phyloP scores from a whole-genome alignment of 2,329 filamentous ascomycete species.

The Lasiodiplodia gonubiensis region DNA sequence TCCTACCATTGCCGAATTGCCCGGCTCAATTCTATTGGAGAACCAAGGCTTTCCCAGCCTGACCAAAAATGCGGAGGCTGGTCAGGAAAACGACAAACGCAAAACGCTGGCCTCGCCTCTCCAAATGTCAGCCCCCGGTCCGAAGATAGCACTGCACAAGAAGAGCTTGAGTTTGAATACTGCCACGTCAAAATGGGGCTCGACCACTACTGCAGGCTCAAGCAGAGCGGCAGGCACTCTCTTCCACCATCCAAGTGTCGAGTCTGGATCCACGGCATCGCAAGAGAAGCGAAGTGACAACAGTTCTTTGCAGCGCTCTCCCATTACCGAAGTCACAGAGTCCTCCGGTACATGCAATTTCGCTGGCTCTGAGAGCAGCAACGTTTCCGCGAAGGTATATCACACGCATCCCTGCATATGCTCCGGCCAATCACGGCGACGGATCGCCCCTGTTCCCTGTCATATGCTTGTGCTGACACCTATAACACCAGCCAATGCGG shows the following conservation, averaged over 20 bases:
- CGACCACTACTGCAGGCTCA: not conserved
- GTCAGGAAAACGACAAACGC: not conserved
- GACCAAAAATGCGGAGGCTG: constrained; percentile 29
- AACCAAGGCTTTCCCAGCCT: constrained; percentile 38
- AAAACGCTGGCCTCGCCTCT: not conserved
- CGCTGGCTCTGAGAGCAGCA: constrained; percentile 20
- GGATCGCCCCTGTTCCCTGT: not conserved
- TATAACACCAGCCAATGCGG: constrained; percentile 11
- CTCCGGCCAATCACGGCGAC: not conserved
- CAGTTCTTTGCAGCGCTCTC: constrained; percentile 10
- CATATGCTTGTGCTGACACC: constrained; percentile 8
- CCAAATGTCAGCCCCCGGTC: not conserved
- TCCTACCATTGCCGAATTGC: constrained; percentile 38
- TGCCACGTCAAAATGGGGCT: constrained; percentile 20
- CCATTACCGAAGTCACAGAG: constrained; percentile 26
- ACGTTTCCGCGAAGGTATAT: constrained; percentile 20
- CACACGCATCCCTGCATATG: constrained; percentile 9
- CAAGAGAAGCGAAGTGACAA: constrained; percentile 12
- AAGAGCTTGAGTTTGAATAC: constrained; percentile 21
- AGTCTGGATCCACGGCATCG: constrained; percentile 8
- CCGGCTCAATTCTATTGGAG: constrained; percentile 36
- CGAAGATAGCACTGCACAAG: constrained; percentile 4
- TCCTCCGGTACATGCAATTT: constrained; percentile 7
- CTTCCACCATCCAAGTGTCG: constrained; percentile 7
- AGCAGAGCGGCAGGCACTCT: not conserved